Percentiles rank a stretch among this genome's conserved stretches.
phyloP scores from a whole-genome alignment of 2,329 filamentous ascomycete genomes.

The Lachnellula suecica region DNA sequence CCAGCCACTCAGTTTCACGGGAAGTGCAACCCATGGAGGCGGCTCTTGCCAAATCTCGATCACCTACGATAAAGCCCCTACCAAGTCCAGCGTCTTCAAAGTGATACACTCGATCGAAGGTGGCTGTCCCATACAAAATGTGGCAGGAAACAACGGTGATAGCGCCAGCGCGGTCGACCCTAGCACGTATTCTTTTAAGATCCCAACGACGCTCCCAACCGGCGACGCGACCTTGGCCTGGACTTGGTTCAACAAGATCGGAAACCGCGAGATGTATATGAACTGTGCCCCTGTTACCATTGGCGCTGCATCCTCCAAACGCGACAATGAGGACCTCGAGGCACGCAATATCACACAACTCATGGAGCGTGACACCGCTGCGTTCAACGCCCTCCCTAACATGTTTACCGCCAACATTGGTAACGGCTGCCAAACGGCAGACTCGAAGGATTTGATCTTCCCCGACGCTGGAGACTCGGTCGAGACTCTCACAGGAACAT shows the following conservation, averaged over 20 bases:
- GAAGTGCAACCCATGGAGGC: constrained; percentile 80
- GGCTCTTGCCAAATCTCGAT: constrained; percentile 90
- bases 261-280: constrained; percentile 97
- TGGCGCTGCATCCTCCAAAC: constrained; percentile 48
- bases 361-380: constrained; percentile 40
- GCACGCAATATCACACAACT: constrained; percentile 21
- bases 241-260: constrained; percentile 93
- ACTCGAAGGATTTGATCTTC: constrained; percentile 61
- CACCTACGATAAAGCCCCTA: constrained; percentile 73
- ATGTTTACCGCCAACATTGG: constrained; percentile 75
- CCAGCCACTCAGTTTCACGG: constrained; percentile 64
- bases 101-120: constrained; percentile 88
- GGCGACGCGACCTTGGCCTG: constrained; percentile 83
- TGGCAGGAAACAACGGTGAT: constrained; percentile 55
- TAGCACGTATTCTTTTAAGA: constrained; percentile 64
- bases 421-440: constrained; percentile 54
- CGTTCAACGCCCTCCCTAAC: constrained; percentile 63
- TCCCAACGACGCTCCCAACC: constrained; percentile 69
- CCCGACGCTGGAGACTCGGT: constrained; percentile 63
- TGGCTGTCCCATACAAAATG: constrained; percentile 70
- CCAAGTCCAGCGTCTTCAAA: constrained; percentile 70
- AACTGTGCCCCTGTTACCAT: constrained; percentile 81
- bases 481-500: constrained; percentile 44
- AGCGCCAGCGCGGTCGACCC: constrained; percentile 45
- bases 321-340: constrained; percentile 27